Evolutionary conservation across 139 green algal genomes (phyloP), one percentile per base, ranked within the genome.

Genomic region (Zygnema cylindricum): DNA sequence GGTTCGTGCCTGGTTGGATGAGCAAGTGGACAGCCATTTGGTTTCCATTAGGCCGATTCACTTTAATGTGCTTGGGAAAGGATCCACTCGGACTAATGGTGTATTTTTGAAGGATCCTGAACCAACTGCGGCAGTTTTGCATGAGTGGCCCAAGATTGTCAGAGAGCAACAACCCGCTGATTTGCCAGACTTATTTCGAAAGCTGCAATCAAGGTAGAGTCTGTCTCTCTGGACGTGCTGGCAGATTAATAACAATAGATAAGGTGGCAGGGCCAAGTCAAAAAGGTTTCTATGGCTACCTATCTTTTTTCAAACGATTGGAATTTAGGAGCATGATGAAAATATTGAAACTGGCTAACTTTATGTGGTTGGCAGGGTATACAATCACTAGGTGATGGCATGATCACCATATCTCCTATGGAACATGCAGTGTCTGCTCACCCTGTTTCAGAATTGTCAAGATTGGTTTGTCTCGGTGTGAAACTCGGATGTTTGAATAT

Each of bases 1-100:
- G n/a, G 43, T 90, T 7, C 79, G 77, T n/a, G 41, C 33, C 1
- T 90, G 85, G 85, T 76, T 90, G n/a, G 85, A 90, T 30, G 42
- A 35, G 21, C 85, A 89, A 39, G 77, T 90, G 22, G 85, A 90
- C 85, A 88, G 23, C 7, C 36, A 89, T 54, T 40, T 89, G 75
- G 40, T 76, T 11, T 35, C 35, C 11, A 77, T 89, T 35, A 36
- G 11, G 7, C 71, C 7, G 3, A 2, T 55, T 30, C 7, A 3
- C 16, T 55, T 84, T 40, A 7, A 85, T 85, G 16, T 55, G 16
- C 3, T 43, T 42, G 77, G 38, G 16, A 54, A 57, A 57, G 11
- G 7, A 49, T 25, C 39, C 11, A 16, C 7, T 7, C 39, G 3
- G 3, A 16, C 7, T 16, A 49, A 7, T 7, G 39, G 39, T 3